Conservation (phyloP, 805 yeast species). For the Candida jianshihensis region DNA sequence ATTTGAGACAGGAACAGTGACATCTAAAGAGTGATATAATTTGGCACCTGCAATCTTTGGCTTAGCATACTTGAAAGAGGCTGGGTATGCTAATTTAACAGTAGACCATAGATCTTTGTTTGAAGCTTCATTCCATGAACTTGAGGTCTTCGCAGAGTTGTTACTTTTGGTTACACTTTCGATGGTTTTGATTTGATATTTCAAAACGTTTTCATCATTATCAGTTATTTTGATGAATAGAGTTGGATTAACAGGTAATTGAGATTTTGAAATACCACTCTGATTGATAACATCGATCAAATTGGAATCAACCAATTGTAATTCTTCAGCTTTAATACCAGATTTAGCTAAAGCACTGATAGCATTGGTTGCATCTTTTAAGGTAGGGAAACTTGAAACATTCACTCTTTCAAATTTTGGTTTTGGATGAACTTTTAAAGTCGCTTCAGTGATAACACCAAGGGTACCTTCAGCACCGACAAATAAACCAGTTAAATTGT, state of each 20-base stretch:
- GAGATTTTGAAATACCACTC: constrained; percentile 41
- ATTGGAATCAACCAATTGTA: constrained; percentile 62
- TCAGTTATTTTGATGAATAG: constrained; percentile 58
- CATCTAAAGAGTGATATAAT: constrained; percentile 52
- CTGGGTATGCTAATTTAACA: constrained; percentile 58
- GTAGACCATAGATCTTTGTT: constrained; percentile 64
- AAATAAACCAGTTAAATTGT: constrained; percentile 60
- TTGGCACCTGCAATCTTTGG: constrained; percentile 22
- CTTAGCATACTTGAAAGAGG: constrained; percentile 55
- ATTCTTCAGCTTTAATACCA: constrained; percentile 61
- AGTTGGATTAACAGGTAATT: constrained; percentile 43
- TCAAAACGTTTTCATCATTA: constrained; percentile 27
- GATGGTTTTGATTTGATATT: constrained; percentile 40
- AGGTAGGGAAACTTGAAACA: constrained; percentile 58
- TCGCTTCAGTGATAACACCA: constrained; percentile 68
- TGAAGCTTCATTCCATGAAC: constrained; percentile 51
- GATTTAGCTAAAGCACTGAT: constrained; percentile 50
- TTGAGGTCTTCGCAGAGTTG: constrained; percentile 48
- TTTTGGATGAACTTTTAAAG: constrained; percentile 54
- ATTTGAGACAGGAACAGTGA: constrained; percentile 67
- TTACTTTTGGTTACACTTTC: constrained; percentile 32
- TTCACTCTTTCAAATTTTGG: constrained; percentile 59
- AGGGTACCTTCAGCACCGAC: constrained; percentile 71
- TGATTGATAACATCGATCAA: constrained; percentile 57
- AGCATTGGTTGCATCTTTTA: constrained; percentile 62